Conservation (phyloP, 805 yeast genomes). For the Kluyveromyces starmeri region DNA sequence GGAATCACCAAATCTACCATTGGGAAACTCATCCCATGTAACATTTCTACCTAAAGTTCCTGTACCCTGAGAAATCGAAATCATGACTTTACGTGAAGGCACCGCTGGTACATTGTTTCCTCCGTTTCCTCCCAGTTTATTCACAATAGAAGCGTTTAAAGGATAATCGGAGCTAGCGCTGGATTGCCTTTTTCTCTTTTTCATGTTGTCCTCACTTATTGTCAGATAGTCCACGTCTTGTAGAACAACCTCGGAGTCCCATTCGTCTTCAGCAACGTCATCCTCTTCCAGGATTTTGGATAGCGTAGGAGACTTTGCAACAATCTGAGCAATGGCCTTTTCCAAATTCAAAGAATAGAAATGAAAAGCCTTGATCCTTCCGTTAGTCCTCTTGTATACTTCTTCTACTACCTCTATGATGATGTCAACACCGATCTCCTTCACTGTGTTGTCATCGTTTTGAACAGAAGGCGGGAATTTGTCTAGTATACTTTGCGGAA, state of each 20-base stretch:
- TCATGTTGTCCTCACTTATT: conserved; percentile 15
- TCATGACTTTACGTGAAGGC: conserved; percentile 46
- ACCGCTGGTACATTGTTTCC: conserved; percentile 35
- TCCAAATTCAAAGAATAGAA: conserved; percentile 90
- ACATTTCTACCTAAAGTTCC: conserved; percentile 83
- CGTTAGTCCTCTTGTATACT: conserved; percentile 44
- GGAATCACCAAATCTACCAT: conserved; percentile 79
- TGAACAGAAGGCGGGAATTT: conserved; percentile 46
- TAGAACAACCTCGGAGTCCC: conserved; percentile 23
- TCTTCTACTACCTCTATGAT: conserved; percentile 53
- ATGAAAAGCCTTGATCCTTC: conserved; percentile 73
- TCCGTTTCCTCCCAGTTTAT: conserved; percentile 21
- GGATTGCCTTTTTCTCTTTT: conserved; percentile 27
- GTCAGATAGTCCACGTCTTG: conserved; percentile 8
- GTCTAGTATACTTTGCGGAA: conserved; percentile 49
- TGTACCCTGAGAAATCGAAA: conserved; percentile 76
- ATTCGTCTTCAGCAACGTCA: conserved; percentile 34
- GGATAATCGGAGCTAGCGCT: conserved; percentile 16
- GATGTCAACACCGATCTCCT: conserved; percentile 71
- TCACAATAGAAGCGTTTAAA: conserved; percentile 2
- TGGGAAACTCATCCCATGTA: conserved; percentile 95
- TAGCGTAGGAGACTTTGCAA: conserved; percentile 52
- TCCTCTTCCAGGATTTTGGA: conserved; percentile 38
- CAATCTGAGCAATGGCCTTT: conserved; percentile 79
- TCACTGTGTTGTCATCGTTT: conserved; percentile 73